Percentiles rank a stretch among this genome's conserved stretches.
Evolutionary conservation across 768 basidiomycete genomes (phyloP).

Genomic region (Pseudohyphozyma bogoriensis): DNA sequence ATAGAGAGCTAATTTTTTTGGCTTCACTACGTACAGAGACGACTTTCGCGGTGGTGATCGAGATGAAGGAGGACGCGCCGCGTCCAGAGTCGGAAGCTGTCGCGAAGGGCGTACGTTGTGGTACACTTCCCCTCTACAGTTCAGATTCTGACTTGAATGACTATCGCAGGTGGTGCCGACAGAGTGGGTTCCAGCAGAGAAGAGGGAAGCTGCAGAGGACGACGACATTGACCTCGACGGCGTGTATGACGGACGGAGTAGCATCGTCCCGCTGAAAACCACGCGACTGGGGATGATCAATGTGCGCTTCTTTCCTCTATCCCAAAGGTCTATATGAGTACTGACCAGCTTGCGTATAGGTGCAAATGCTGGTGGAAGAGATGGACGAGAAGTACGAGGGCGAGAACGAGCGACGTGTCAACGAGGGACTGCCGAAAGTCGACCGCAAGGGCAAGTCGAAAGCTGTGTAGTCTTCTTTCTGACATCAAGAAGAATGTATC

Average conservation of each 20-base stretch:
- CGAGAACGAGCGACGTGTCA: not conserved
- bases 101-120: not conserved
- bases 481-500: no score
- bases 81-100: constrained; percentile 14
- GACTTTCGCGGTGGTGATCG: constrained; percentile 18
- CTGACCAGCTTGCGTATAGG: not conserved
- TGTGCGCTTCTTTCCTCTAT: not conserved
- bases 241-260: constrained; percentile 1
- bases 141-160: rapidly evolving
- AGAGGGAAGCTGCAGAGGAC: not conserved
- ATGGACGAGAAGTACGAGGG: not conserved
- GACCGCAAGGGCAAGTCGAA: no score
- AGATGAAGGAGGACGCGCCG: constrained; percentile 18
- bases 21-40: not conserved
- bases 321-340: no score
- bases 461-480: no score
- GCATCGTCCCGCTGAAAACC: constrained; percentile 8
- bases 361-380: constrained; percentile 24
- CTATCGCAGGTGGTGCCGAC: not conserved
- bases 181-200: constrained; percentile 17
- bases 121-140: no score
- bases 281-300: constrained; percentile 19
- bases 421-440: no score
- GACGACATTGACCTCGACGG: not conserved
- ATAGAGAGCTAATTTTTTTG: not conserved